phyloP scores from a whole-genome alignment of 2,329 filamentous ascomycete species.

The Lecanicillium sp. region DNA sequence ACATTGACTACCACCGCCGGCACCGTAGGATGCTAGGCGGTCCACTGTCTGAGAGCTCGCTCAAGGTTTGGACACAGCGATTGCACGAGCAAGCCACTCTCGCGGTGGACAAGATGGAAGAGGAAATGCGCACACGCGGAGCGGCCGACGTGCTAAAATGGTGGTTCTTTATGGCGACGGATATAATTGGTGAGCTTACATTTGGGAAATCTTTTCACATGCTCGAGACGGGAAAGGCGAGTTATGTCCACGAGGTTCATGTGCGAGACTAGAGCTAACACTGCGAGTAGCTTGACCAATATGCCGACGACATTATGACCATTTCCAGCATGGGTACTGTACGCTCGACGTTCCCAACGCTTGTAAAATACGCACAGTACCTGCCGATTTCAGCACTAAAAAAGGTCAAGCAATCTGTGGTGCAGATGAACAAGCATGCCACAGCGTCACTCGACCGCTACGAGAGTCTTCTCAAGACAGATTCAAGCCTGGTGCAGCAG shows the following conservation, averaged over 20 bases:
- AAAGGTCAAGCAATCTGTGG: no score
- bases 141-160: constrained; percentile 42
- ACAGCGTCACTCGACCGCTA: constrained; percentile 15
- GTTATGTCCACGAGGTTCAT: constrained; percentile 9
- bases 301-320: constrained; percentile 6
- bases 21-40: constrained; percentile 34
- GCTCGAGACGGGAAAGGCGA: constrained; percentile 41
- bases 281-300: constrained; percentile 1
- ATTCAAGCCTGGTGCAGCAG: constrained; percentile 13
- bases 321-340: constrained; percentile 16
- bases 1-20: constrained; percentile 29
- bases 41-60: constrained; percentile 27
- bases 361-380: constrained; percentile 16
- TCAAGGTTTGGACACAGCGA: constrained; percentile 22
- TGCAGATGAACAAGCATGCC: no score
- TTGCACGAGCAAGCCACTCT: constrained; percentile 29
- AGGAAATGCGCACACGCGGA: constrained; percentile 30
- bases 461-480: constrained; percentile 12
- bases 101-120: constrained; percentile 32
- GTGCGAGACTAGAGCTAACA: background rate
- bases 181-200: constrained; percentile 43
- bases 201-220: constrained; percentile 50
- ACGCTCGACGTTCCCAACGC: constrained; percentile 18
- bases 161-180: constrained; percentile 46
- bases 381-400: constrained; percentile 24